These are phyloP conservation scores for Populus nigra DNA, from an alignment of 345 rosid genomes.

Conservation along the genomic window DNA sequence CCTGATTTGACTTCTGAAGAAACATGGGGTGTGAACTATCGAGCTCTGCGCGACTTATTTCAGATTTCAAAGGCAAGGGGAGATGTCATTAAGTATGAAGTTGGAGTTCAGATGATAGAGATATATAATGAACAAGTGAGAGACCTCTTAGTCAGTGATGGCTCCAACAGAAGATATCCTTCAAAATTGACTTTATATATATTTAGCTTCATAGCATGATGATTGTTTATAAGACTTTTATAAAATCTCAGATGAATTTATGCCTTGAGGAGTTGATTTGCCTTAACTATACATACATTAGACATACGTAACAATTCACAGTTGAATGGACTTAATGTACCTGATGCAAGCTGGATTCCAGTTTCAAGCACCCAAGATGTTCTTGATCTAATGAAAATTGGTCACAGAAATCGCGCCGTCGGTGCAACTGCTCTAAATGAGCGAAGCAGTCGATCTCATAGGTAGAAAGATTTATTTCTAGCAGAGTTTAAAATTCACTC, in stretches of 20 bases:
- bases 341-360: conserved; percentile 87
- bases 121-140: conserved; percentile 98
- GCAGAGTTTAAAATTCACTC: neutral
- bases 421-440: conserved; percentile 98
- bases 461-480: conserved; percentile 37
- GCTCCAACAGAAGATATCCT: conserved; percentile 95
- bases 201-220: neutral
- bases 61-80: conserved; percentile 68
- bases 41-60: conserved; percentile 86
- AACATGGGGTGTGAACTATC: conserved; percentile 95
- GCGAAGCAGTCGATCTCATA: conserved; percentile 95
- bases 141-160: conserved; percentile 82
- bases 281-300: conserved; percentile 71
- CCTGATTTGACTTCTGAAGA: conserved; percentile 71
- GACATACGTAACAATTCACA: conserved; percentile 92
- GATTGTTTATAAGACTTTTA: neutral
- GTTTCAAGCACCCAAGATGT: conserved; percentile 84
- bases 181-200: neutral
- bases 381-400: conserved; percentile 86
- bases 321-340: conserved; percentile 92
- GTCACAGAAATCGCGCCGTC: conserved; percentile 89
- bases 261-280: conserved; percentile 7
- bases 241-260: neutral
- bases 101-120: conserved; percentile 98
- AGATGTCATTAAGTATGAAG: conserved; percentile 64